Conservation (phyloP, 129 eudicot species). For the Centaurea solstitialis region DNA sequence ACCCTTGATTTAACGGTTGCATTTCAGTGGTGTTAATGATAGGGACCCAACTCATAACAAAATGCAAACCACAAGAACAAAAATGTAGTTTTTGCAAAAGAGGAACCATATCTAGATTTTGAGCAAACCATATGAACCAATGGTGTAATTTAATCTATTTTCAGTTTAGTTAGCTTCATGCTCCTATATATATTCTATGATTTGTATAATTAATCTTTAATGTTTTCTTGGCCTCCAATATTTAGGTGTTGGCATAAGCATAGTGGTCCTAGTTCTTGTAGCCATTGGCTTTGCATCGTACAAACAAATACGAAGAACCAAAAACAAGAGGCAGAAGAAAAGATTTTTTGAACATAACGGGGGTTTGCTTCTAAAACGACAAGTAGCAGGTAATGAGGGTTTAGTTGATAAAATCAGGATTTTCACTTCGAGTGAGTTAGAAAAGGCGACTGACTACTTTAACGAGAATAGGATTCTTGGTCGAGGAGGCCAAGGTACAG, state of each 20-base stretch:
- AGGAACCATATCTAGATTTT: too few relatives aligned
- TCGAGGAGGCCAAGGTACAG: conserved; percentile 40
- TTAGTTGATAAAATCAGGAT: conserved; percentile 20
- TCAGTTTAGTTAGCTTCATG: not conserved
- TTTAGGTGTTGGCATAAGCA: not conserved
- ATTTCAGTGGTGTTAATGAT: too few relatives aligned
- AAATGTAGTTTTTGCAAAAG: too few relatives aligned
- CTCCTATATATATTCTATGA: not conserved
- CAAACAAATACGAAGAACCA: too few relatives aligned
- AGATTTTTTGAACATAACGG: conserved; percentile 16
- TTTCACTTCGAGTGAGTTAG: conserved; percentile 32
- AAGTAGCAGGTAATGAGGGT: not conserved
- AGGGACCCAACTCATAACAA: too few relatives aligned
- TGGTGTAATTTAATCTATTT: not conserved
- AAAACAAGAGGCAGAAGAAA: not conserved
- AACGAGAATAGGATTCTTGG: conserved; percentile 31
- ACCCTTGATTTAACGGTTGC: too few relatives aligned
- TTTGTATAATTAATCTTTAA: not conserved
- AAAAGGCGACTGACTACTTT: conserved; percentile 32
- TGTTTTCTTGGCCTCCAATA: not conserved
- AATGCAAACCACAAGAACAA: too few relatives aligned
- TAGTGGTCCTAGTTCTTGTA: not conserved
- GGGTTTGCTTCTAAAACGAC: conserved; percentile 10
- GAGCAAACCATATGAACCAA: too few relatives aligned
- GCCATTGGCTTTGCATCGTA: not conserved